phyloP scores from a whole-genome alignment of 345 rosid genomes.

The Populus davidiana region DNA sequence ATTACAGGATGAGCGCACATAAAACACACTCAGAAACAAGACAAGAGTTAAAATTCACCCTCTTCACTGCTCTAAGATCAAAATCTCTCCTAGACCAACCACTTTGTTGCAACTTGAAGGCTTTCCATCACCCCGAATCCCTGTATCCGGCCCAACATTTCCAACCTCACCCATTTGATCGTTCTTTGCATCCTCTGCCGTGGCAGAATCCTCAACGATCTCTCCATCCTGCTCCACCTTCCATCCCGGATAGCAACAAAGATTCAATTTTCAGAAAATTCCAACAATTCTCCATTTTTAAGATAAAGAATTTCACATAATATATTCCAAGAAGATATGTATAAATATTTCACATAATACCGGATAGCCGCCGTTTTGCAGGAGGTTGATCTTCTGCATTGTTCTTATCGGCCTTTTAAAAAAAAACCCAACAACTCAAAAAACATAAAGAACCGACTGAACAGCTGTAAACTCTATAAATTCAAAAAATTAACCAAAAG shows the following conservation, averaged over 20 bases:
- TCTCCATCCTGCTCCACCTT: conserved; percentile 73
- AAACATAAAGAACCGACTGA: neutral
- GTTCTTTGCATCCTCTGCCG: conserved; percentile 31
- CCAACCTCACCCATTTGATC: conserved; percentile 31
- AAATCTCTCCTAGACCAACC: conserved; percentile 59
- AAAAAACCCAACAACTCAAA: conserved; percentile 10
- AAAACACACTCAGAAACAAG: neutral
- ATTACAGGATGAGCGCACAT: neutral
- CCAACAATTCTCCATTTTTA: neutral
- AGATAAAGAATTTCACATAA: neutral
- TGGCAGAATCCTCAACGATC: conserved; percentile 43
- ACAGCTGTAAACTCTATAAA: neutral
- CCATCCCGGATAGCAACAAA: conserved; percentile 7
- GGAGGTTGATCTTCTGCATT: conserved; percentile 80
- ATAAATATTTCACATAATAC: neutral
- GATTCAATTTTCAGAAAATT: neutral
- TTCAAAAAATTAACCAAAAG: neutral
- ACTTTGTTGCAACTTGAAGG: conserved; percentile 35
- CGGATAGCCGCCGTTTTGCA: conserved; percentile 52
- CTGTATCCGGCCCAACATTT: conserved; percentile 15
- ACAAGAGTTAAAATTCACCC: conserved; percentile 34
- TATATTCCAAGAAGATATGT: neutral
- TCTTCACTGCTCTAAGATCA: conserved; percentile 44
- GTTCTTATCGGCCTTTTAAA: conserved; percentile 59
- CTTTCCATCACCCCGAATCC: conserved; percentile 38